Evolutionary conservation across 495 filamentous ascomycete genomes (phyloP), one percentile per base, ranked within the genome.

Genomic region (Aspergillus coremiiformis): DNA sequence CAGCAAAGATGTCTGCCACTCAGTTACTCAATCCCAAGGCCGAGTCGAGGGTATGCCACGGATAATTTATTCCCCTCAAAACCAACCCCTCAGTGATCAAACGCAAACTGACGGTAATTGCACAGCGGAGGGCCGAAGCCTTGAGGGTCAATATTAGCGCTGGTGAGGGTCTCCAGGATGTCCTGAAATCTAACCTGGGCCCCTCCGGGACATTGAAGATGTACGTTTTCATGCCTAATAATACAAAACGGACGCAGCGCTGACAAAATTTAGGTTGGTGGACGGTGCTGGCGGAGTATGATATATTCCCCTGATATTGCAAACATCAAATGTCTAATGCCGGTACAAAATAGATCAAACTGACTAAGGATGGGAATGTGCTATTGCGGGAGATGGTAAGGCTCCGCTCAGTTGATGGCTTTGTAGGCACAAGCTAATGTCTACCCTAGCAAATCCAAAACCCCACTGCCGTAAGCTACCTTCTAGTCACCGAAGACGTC

Each of bases 321-420:
- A 56, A 46, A 29, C n/a, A 20, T 35, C 41, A 21, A 6, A 30
- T 45, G 29, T 49, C 17, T 11, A 30, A 50, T 51, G 14, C 45
- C 56, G 65, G 55, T 66, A 49, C 3, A 37, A 29, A 22, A 21
- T 26, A 95, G 87, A 99, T 99, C 77, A 99, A 97, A 72, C 77
- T 99, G 63, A 99, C 93, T 46, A 99, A 99, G 72, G 93, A 99
- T 78, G 93, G 93, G 63, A 95, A 93, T 65, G 93, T 97, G 44
- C 75, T 99, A 49, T 67, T 99, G 59, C 81, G 89, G 59, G 93
- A 99, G 69, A 99, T 99, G 94, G 89, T 92, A 74, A 79, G 71
- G 17, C 37, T 66, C 39, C 11, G 23, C n/a, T 5, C 4, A 9
- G 20, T 29, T 14, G 7, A 21, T 12, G 12, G 1, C 3, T 11